Percentiles rank a stretch among this genome's conserved stretches.
Conservation (phyloP, 345 rosid genomes). For the Garcia nutans region DNA sequence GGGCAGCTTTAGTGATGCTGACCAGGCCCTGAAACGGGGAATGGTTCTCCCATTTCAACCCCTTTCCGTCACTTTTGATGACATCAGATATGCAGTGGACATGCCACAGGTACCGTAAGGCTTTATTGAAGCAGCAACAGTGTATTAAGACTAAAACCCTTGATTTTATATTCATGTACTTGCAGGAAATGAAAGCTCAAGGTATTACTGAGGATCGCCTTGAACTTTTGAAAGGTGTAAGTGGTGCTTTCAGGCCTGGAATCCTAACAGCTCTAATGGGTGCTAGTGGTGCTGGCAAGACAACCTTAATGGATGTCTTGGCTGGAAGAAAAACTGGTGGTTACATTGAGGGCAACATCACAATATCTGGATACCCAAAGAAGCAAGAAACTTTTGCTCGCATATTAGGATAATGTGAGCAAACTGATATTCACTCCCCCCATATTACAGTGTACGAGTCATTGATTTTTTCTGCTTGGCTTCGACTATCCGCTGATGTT, state of each 20-base stretch:
- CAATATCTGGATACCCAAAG: slow-evolving; percentile 66
- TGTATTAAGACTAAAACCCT: neutral
- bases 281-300: slow-evolving; percentile 70
- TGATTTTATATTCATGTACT: neutral
- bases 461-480: slow-evolving; percentile 66
- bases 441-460: slow-evolving; percentile 66
- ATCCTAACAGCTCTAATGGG: slow-evolving; percentile 74
- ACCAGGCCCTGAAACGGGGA: slow-evolving; percentile 41
- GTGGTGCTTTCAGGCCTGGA: slow-evolving; percentile 68
- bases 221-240: slow-evolving; percentile 61
- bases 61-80: slow-evolving; percentile 54
- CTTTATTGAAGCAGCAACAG: neutral
- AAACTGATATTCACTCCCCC: slow-evolving; percentile 71
- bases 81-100: slow-evolving; percentile 59
- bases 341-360: slow-evolving; percentile 49
- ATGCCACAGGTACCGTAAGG: slow-evolving; percentile 54
- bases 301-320: slow-evolving; percentile 73
- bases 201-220: slow-evolving; percentile 49
- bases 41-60: slow-evolving; percentile 75
- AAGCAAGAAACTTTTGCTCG: slow-evolving; percentile 74
- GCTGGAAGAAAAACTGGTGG: slow-evolving; percentile 83
- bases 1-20: slow-evolving; percentile 30
- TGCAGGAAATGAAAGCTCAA: slow-evolving; percentile 63
- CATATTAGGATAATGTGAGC: slow-evolving; percentile 71
- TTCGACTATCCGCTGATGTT: slow-evolving; percentile 58